Percentiles rank a stretch among this genome's conserved stretches.
Conservation (phyloP, 129 eudicot species). For the Pittosporum tobira region DNA sequence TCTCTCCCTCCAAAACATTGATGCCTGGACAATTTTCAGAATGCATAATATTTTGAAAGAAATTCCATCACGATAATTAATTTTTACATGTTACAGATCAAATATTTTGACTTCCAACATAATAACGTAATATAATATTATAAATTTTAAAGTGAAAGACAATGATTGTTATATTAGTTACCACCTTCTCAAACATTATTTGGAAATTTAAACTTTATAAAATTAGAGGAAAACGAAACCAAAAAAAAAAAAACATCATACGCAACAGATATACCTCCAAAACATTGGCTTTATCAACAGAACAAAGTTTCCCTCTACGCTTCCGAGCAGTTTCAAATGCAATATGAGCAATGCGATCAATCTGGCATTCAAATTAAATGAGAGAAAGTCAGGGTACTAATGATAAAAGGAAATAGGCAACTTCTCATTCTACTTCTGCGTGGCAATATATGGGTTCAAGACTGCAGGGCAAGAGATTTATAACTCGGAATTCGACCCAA, state of each 20-base stretch:
- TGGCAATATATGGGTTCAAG: too few species aligned
- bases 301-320: constrained; percentile 83
- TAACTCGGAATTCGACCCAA: background rate
- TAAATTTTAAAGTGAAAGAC: too few species aligned
- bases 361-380: constrained; percentile 24
- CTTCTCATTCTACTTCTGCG: too few species aligned
- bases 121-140: too few species aligned
- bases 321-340: constrained; percentile 95
- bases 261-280: constrained; percentile 49
- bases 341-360: constrained; percentile 92
- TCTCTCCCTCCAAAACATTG: constrained; percentile 93
- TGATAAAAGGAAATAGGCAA: too few species aligned
- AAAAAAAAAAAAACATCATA: background rate
- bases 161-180: too few species aligned
- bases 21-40: constrained; percentile 40
- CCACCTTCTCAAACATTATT: too few species aligned
- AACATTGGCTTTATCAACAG: constrained; percentile 97
- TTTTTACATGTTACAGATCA: too few species aligned
- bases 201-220: too few species aligned
- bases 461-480: background rate
- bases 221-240: background rate
- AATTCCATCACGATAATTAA: background rate
- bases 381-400: background rate
- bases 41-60: background rate
- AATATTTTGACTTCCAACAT: too few species aligned